These are phyloP conservation scores for Trifolium repens DNA, from an alignment of 306 rosid genomes.

Conservation along the genomic window DNA sequence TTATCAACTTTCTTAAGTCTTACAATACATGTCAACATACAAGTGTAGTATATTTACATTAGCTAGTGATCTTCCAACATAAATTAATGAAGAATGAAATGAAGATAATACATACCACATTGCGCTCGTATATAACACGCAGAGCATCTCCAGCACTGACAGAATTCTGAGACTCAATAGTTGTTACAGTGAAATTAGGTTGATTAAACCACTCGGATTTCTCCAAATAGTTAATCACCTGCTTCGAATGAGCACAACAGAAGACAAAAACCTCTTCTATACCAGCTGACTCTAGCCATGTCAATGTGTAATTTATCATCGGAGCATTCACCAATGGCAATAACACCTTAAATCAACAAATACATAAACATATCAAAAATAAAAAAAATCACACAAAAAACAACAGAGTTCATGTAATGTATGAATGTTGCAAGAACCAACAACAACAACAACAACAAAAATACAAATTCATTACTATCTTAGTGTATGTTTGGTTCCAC, in stretches of 20 bases:
- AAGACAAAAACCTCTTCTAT: constrained; percentile 96
- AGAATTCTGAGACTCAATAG: constrained; percentile 86
- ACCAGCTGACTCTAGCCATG: constrained; percentile 98
- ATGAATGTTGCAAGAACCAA: too few relatives aligned
- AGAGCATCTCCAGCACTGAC: constrained; percentile 94
- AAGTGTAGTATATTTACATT: neutral
- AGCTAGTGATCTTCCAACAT: neutral
- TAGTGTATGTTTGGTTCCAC: too few relatives aligned
- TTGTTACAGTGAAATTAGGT: constrained; percentile 70
- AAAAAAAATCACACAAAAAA: neutral
- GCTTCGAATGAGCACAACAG: constrained; percentile 92
- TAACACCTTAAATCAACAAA: constrained; percentile 61
- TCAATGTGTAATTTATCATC: constrained; percentile 84
- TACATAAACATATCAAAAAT: neutral
- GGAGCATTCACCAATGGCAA: constrained; percentile 88
- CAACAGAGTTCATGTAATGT: neutral
- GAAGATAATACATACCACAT: constrained; percentile 68
- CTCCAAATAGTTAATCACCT: constrained; percentile 81
- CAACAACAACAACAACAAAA: too few relatives aligned
- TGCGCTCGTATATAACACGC: constrained; percentile 87
- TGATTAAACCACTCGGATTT: constrained; percentile 81
- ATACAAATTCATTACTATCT: too few relatives aligned
- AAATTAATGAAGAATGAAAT: constrained; percentile 9
- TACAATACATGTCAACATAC: neutral
- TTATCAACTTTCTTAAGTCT: neutral